Evolutionary conservation across 2,329 filamentous ascomycete genomes (phyloP), one percentile per base, ranked within the genome.

Genomic region (Cercospora canescens): DNA sequence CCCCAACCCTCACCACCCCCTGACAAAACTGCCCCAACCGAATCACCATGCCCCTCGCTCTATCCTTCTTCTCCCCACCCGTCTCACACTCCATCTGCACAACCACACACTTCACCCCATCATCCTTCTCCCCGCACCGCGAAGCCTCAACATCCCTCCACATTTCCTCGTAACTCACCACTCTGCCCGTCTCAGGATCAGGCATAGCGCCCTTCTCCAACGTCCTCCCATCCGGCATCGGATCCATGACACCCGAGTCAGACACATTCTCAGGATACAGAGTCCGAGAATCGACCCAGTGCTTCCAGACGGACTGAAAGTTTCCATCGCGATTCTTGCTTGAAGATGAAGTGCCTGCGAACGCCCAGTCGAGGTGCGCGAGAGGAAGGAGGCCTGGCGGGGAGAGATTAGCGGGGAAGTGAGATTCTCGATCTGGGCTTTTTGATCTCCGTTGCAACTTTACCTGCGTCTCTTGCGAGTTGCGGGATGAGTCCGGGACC

Each of bases 121-220:
- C 0, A 88, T 78, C 2, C 14, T 28, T 32, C 21, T 63, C 41
- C n/a, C 48, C 60, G 75, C 18, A 68, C 65, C 4, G 62, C 67
- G 2, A 62, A 62, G 12, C 54, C 34, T 24, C 26, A 41, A 86
- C 71, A 34, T 88, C 83, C 5, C 73, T 65, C 69, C 77, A 76
- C 24, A 73, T 60, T 54, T 77, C 75, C 64, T 74, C 89, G 70
- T 93, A 92, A 1, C 78, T 77, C 9, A 82, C 83, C 41, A 82
- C 75, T 0, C 72, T 48, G 0, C 85, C 84, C 1, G 85, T 87
- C 0, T 76, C 80, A 0, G 87, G 87, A 69, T 90, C 88, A 11
- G 83, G 77, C 85, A 89, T 90, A 12, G 72, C 71, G 0, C 89
- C 89, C 50, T 78, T 84, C 74, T 91, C 89, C 5, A 89, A 76